phyloP scores from a whole-genome alignment of 2,329 filamentous ascomycete genomes.

The Nannizzia gypsea region DNA sequence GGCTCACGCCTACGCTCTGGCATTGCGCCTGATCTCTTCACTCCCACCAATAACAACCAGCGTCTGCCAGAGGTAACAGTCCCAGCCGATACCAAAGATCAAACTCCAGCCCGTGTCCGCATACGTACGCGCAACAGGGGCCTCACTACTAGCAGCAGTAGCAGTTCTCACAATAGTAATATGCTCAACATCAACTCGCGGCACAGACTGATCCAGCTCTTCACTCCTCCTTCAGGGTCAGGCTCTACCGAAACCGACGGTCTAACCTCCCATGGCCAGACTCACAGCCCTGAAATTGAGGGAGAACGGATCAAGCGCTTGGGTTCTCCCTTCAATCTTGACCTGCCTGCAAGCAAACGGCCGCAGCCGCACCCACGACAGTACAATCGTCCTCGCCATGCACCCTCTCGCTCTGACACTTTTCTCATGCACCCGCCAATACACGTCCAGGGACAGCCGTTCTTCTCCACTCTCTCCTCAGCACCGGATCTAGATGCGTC shows the following conservation, averaged over 20 bases:
- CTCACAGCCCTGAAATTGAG: conserved; percentile 9
- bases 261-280: conserved; percentile 14
- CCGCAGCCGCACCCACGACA: conserved; percentile 16
- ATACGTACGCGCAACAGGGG: conserved; percentile 50
- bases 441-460: not conserved
- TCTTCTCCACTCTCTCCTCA: not conserved
- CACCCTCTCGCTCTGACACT: conserved; percentile 34
- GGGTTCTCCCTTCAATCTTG: conserved; percentile 37
- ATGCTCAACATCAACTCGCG: conserved; percentile 25
- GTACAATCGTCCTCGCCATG: conserved; percentile 25
- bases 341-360: conserved; percentile 24
- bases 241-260: conserved; percentile 14
- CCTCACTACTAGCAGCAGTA: conserved; percentile 47
- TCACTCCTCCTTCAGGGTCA: conserved; percentile 38
- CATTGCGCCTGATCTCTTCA: conserved; percentile 44
- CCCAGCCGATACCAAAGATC: not conserved
- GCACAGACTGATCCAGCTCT: conserved; percentile 42
- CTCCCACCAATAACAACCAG: conserved; percentile 46
- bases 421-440: conserved; percentile 21
- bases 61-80: conserved; percentile 21
- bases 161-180: conserved; percentile 14
- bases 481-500: not conserved
- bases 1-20: conserved; percentile 39
- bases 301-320: conserved; percentile 34
- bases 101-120: conserved; percentile 28